Evolutionary conservation across 2,329 filamentous ascomycete species (phyloP).

Genomic region (Chaetomium sp.): DNA sequence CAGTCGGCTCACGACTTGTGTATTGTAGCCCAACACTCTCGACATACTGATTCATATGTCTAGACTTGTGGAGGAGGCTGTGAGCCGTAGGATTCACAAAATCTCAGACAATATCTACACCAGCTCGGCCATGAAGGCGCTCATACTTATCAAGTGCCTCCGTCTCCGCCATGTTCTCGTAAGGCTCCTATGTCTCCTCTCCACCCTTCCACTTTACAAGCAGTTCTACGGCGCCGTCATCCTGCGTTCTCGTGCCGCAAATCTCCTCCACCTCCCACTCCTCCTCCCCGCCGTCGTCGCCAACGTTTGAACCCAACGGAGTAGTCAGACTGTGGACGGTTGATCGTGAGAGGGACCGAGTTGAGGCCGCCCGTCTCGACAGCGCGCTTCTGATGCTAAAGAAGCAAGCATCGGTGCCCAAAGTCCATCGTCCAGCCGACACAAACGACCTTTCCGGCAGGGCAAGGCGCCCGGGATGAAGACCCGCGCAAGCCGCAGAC

Average conservation of each 20-base stretch:
- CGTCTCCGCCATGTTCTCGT: neutral
- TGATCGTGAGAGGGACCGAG: too few species aligned
- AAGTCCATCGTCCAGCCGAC: neutral
- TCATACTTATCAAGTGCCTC: neutral
- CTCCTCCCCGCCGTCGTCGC: too few species aligned
- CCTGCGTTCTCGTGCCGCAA: neutral
- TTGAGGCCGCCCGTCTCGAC: neutral
- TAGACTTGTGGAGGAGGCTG: neutral
- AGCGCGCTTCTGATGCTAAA: neutral
- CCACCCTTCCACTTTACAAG: neutral
- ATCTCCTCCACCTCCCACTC: neutral
- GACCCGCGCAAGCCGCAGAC: constrained; percentile 4
- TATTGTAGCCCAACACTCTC: neutral
- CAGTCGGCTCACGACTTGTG: neutral
- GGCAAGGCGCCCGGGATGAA: neutral
- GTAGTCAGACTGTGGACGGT: too few species aligned
- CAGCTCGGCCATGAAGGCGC: neutral
- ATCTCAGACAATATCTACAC: too few species aligned
- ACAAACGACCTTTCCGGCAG: neutral
- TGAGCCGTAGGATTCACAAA: neutral
- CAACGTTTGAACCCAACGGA: too few species aligned
- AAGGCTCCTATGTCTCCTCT: neutral
- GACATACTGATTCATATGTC: neutral
- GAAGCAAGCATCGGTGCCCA: neutral
- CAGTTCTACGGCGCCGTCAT: neutral